phyloP scores from a whole-genome alignment of 164 flowering plant species.

The Amborella trichopoda region DNA sequence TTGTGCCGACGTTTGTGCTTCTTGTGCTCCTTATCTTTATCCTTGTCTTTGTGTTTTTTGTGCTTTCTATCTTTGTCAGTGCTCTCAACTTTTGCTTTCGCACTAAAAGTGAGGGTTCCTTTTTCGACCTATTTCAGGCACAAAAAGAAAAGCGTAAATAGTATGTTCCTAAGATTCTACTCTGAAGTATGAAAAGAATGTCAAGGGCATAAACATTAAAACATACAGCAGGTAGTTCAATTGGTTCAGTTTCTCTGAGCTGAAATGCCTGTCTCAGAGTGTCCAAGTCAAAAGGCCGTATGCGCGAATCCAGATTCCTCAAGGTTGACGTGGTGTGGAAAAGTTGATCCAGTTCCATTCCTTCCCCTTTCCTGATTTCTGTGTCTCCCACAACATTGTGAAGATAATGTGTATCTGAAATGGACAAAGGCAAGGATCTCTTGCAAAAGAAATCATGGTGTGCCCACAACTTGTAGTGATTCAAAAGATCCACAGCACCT shows the following conservation, averaged over 20 bases:
- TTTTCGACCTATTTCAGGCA: constrained; percentile 39
- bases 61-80: constrained; percentile 70
- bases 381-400: constrained; percentile 82
- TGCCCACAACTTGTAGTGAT: constrained; percentile 55
- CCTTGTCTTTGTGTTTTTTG: constrained; percentile 63
- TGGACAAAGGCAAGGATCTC: constrained; percentile 56
- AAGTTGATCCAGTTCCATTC: constrained; percentile 86
- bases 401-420: constrained; percentile 81
- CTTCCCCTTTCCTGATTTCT: constrained; percentile 84
- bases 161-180: too few relatives aligned
- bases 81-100: constrained; percentile 42
- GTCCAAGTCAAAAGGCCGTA: constrained; percentile 70
- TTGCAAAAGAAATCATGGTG: constrained; percentile 87
- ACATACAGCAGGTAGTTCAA: constrained; percentile 62
- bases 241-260: constrained; percentile 47
- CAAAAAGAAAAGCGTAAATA: not conserved
- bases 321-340: constrained; percentile 31
- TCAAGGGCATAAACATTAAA: not conserved
- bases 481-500: constrained; percentile 79
- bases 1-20: constrained; percentile 65
- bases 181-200: too few relatives aligned
- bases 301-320: constrained; percentile 34
- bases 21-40: constrained; percentile 70
- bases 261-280: constrained; percentile 63
- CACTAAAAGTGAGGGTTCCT: constrained; percentile 50